Evolutionary conservation across 768 basidiomycete species (phyloP), one percentile per base, ranked within the genome.

Genomic region (Suillus luteus): DNA sequence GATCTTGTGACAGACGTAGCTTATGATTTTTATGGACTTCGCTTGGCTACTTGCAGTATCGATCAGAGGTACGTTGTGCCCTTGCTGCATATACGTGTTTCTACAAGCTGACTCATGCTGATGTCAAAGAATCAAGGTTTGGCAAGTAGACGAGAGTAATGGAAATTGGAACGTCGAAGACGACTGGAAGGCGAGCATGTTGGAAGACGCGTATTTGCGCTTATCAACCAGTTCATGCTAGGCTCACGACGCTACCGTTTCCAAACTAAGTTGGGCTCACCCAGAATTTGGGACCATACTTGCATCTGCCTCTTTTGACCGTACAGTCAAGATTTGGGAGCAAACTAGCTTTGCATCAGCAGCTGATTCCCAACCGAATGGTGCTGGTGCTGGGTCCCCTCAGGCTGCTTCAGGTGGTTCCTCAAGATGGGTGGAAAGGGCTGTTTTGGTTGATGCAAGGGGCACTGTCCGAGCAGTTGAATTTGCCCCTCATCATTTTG

Each of bases 231-330:
- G 41, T 60, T 64, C 55, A 60, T 43, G n/a, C 60, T 69, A 96
- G 93, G 96, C 96, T n/a, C 96, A 98, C 73, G 94, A 96, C 70
- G 95, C 95, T 17, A 87, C 96, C 0, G 83, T 97, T 43, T 86
- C 93, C 9, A 89, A 85, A 73, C 69, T 97, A 15, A 85, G 85
- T 60, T 99, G 95, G 92, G 94, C 94, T 1, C 95, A 96, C 72
- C 95, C 96, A 5, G 90, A 95, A 75, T 95, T 95, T 64, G 96
- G 95, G 5, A 85, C 87, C 1, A 85, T 97, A 60, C 80, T 99
- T 62, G 94, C 94, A 0, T 93, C 92, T 4, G 86, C 88, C 5
- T 94, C 91, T 2, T 95, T 95, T 70, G 96, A 98, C 76, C 85
- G 96, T 31, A 92, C 92, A 0, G 92, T 95, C 62, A 93, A 96